A percentile compares a stretch with the other conserved stretches of the same genome.
Evolutionary conservation across 139 green algal genomes (phyloP).

Genomic region (Chlorokybus atmophyticus): DNA sequence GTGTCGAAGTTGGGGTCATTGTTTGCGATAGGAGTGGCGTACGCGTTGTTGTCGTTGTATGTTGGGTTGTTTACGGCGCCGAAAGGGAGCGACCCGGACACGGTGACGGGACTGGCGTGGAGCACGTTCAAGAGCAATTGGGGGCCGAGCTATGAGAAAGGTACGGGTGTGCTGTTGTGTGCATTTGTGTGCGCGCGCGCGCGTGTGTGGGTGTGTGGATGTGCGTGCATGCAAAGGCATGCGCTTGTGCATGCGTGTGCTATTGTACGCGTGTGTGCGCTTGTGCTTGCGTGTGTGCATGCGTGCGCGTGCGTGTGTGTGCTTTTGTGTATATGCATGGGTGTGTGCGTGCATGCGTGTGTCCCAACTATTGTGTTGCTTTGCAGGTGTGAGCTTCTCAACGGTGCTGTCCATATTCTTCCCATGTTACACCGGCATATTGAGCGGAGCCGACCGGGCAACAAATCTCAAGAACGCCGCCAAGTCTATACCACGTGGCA

Average conservation of each 20-base stretch:
- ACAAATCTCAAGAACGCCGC: conserved; percentile 1
- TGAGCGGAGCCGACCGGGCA: conserved; percentile 10
- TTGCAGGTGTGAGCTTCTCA: conserved; percentile 1
- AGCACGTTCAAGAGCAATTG: conserved; percentile 11
- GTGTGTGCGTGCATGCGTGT: no score
- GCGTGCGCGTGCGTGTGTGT: no score
- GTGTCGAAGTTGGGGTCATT: conserved; percentile 9
- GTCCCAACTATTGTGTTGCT: neutral
- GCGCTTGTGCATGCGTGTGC: no score
- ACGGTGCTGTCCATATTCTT: conserved; percentile 14
- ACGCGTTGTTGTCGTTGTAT: conserved; percentile 12
- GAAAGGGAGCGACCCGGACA: neutral
- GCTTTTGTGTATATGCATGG: no score
- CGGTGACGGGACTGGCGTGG: conserved; percentile 5
- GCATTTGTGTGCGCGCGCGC: no score
- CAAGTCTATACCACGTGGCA: conserved; percentile 12
- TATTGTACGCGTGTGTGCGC: no score
- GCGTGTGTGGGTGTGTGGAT: no score
- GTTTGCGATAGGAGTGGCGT: conserved; percentile 5
- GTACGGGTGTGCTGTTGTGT: no score
- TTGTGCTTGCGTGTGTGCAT: no score
- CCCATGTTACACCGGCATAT: conserved; percentile 21
- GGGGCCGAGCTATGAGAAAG: conserved; percentile 5
- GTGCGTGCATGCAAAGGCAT: no score
- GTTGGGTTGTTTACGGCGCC: conserved; percentile 5